A percentile compares a stretch with the other conserved stretches of the same genome.
These are phyloP conservation scores for Bromus sterilis DNA, from an alignment of 176 grass and related monocot species.

Conservation along the genomic window DNA sequence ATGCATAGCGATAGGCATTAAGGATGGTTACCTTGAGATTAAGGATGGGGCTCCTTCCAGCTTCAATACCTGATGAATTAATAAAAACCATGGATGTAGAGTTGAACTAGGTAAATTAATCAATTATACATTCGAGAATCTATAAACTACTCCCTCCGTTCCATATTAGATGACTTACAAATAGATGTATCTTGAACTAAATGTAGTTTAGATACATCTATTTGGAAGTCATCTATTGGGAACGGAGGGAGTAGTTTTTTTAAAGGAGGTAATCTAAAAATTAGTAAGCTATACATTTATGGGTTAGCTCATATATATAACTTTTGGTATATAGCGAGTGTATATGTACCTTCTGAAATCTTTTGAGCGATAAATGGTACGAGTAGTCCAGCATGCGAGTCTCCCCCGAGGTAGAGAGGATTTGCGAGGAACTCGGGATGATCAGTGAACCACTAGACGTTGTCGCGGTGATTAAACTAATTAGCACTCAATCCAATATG, in stretches of 20 bases:
- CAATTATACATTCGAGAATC: background rate
- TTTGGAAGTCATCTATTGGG: too few relatives aligned
- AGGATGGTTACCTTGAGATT: constrained; percentile 21
- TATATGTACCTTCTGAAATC: constrained; percentile 39
- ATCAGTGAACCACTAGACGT: constrained; percentile 42
- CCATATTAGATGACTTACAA: too few relatives aligned
- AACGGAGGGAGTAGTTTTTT: too few relatives aligned
- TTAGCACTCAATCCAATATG: background rate
- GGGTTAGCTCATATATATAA: too few relatives aligned
- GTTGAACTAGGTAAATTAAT: background rate
- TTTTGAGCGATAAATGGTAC: constrained; percentile 32
- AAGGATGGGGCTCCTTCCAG: background rate
- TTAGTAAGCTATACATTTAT: too few relatives aligned
- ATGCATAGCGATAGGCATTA: too few relatives aligned
- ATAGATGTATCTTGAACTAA: too few relatives aligned
- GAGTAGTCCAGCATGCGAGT: constrained; percentile 44
- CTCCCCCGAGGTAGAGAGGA: constrained; percentile 52
- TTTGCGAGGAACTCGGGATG: constrained; percentile 24
- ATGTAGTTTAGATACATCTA: too few relatives aligned
- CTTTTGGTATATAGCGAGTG: too few relatives aligned
- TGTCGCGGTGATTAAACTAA: background rate
- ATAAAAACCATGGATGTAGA: background rate
- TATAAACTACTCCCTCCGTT: too few relatives aligned
- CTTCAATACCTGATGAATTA: constrained; percentile 10
- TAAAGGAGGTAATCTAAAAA: too few relatives aligned